Percentiles rank a stretch among this genome's conserved stretches.
These are phyloP conservation scores for Theobroma cacao DNA, from an alignment of 345 rosid genomes.

Conservation along the genomic window DNA sequence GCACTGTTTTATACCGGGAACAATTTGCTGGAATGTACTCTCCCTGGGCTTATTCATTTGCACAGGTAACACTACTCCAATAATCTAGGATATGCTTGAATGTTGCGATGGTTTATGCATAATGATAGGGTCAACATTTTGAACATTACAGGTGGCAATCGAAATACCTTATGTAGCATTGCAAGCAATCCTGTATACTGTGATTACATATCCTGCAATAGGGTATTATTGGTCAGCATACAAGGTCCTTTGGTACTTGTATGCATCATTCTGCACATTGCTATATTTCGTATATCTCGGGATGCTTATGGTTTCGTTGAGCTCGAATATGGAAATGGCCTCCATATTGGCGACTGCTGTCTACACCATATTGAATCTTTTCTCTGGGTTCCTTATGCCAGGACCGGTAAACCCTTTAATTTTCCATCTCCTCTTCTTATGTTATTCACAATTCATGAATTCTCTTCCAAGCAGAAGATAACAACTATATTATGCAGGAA, in stretches of 20 bases:
- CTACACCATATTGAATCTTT: slow-evolving; percentile 44
- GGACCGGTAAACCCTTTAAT: slow-evolving; percentile 32
- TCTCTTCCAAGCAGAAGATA: neutral
- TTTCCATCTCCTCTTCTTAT: neutral
- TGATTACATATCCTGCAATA: slow-evolving; percentile 37
- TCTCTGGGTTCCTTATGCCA: slow-evolving; percentile 49
- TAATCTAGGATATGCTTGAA: neutral
- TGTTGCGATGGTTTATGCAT: neutral
- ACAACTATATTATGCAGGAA: slow-evolving; percentile 16
- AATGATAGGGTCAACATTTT: neutral
- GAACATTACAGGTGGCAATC: slow-evolving; percentile 35
- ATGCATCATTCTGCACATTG: slow-evolving; percentile 41
- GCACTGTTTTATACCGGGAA: slow-evolving; percentile 39
- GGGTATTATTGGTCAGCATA: slow-evolving; percentile 33
- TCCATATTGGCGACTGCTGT: slow-evolving; percentile 24
- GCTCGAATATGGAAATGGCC: slow-evolving; percentile 39
- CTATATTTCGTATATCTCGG: slow-evolving; percentile 41
- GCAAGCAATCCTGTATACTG: slow-evolving; percentile 27
- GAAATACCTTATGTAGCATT: slow-evolving; percentile 45
- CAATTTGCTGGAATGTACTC: slow-evolving; percentile 45
- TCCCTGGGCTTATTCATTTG: slow-evolving; percentile 44
- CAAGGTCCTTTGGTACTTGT: slow-evolving; percentile 44
- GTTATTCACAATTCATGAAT: neutral
- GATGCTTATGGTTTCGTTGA: slow-evolving; percentile 38
- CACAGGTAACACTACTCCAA: slow-evolving; percentile 32